These are phyloP conservation scores for Quercus lobata DNA, from an alignment of 331 rosid species.

Conservation along the genomic window DNA sequence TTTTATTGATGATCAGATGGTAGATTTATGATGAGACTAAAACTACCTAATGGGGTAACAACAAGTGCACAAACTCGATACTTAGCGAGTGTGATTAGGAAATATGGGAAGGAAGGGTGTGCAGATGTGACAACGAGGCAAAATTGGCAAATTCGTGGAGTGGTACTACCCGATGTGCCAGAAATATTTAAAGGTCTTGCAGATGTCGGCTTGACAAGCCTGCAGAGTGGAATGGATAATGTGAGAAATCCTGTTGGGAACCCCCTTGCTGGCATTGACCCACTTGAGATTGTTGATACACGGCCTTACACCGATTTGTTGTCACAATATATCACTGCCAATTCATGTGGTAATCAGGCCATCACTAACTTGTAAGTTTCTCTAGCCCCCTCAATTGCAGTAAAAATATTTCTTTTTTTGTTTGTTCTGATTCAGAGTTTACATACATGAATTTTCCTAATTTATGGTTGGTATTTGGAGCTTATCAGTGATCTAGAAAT, in stretches of 20 bases:
- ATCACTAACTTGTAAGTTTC: constrained; percentile 75
- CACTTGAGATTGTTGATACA: constrained; percentile 74
- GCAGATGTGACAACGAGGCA: constrained; percentile 95
- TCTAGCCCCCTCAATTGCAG: neutral
- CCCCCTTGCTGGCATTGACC: constrained; percentile 94
- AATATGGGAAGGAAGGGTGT: constrained; percentile 90
- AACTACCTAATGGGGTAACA: constrained; percentile 94
- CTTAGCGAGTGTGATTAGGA: constrained; percentile 73
- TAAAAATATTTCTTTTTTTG: neutral
- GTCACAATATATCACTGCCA: constrained; percentile 80
- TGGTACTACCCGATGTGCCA: constrained; percentile 75
- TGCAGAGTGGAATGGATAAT: constrained; percentile 99
- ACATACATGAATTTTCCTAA: too few species aligned
- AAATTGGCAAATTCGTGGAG: constrained; percentile 96
- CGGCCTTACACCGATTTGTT: constrained; percentile 76
- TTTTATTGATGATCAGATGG: constrained; percentile 53
- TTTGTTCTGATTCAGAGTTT: neutral
- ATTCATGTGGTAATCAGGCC: constrained; percentile 66
- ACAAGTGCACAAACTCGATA: constrained; percentile 80
- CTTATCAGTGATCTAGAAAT: neutral
- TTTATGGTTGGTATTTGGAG: neutral
- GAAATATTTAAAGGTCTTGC: constrained; percentile 78
- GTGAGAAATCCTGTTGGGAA: constrained; percentile 97
- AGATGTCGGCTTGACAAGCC: constrained; percentile 81
- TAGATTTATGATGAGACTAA: constrained; percentile 95